A percentile compares a stretch with the other conserved stretches of the same genome.
These are phyloP conservation scores for Halophytophthora batemanensis DNA, from an alignment of 352 stramenopile genomes.

Conservation along the genomic window DNA sequence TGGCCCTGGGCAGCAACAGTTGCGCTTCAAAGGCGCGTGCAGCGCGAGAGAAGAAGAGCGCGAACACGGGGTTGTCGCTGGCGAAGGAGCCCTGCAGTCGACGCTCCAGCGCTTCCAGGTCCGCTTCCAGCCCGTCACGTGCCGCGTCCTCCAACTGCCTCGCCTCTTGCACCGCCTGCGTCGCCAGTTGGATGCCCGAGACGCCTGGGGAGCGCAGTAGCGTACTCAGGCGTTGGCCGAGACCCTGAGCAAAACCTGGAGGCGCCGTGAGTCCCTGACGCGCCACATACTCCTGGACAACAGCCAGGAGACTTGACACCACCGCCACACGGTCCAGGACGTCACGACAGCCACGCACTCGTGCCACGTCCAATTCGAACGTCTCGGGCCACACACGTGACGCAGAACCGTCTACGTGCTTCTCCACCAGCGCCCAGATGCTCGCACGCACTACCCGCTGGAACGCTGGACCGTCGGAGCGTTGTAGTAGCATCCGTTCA, in stretches of 20 bases:
- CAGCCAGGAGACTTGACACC: constrained; percentile 48
- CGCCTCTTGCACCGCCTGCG: constrained; percentile 40
- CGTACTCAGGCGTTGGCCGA: constrained; percentile 33
- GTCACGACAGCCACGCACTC: constrained; percentile 52
- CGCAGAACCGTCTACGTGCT: constrained; percentile 42
- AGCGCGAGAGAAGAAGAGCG: constrained; percentile 49
- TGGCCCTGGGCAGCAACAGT: constrained; percentile 11
- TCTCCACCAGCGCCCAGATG: constrained; percentile 47
- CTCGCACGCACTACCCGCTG: constrained; percentile 40
- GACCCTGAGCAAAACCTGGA: constrained; percentile 25
- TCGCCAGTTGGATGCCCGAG: constrained; percentile 46
- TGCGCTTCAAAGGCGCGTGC: constrained; percentile 26
- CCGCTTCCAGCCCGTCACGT: constrained; percentile 5
- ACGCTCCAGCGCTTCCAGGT: constrained; percentile 37
- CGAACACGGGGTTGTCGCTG: constrained; percentile 51
- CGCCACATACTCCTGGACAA: constrained; percentile 60
- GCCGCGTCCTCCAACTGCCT: constrained; percentile 21
- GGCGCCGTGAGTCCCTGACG: constrained; percentile 24
- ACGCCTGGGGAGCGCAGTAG: constrained; percentile 46
- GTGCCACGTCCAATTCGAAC: constrained; percentile 55
- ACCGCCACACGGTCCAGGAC: constrained; percentile 53
- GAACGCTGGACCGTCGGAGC: constrained; percentile 35
- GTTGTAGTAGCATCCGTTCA: constrained; percentile 22
- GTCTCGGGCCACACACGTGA: constrained; percentile 58
- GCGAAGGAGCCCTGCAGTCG: constrained; percentile 44